Evolutionary conservation across 2,329 filamentous ascomycete species (phyloP).

Genomic region (Xenoacremonium recifei): DNA sequence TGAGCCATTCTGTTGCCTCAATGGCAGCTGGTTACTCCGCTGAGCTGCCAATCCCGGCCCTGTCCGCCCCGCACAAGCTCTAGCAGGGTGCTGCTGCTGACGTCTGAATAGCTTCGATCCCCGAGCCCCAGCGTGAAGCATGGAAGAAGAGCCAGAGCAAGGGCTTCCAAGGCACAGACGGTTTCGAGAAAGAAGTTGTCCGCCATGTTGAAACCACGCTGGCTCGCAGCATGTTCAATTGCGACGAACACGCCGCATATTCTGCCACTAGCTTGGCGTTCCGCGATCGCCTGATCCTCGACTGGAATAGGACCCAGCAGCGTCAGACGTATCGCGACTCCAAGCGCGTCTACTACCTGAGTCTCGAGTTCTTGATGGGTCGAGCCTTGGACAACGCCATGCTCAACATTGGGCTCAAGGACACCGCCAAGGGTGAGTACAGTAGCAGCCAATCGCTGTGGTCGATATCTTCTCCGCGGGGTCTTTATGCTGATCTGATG

Average conservation of each 20-base stretch:
- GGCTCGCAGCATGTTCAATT: slow-evolving; percentile 96
- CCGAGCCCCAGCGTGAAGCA: slow-evolving; percentile 81
- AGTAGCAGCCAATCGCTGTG: background rate
- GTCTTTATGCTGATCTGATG: background rate
- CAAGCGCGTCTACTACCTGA: slow-evolving; percentile 96
- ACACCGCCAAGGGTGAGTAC: slow-evolving; percentile 70
- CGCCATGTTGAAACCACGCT: slow-evolving; percentile 95
- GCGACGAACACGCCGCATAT: slow-evolving; percentile 92
- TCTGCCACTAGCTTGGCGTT: slow-evolving; percentile 88
- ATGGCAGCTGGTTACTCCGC: background rate
- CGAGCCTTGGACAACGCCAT: slow-evolving; percentile 96
- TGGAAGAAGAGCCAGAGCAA: slow-evolving; percentile 65
- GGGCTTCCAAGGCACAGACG: slow-evolving; percentile 75
- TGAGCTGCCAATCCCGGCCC: background rate
- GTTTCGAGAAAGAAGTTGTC: slow-evolving; percentile 84
- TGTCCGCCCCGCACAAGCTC: background rate
- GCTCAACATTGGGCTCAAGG: slow-evolving; percentile 90
- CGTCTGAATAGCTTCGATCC: slow-evolving; percentile 63
- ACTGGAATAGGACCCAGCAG: slow-evolving; percentile 99
- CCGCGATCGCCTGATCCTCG: slow-evolving; percentile 85
- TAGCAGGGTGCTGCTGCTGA: slow-evolving; percentile 7
- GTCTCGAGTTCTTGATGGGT: slow-evolving; percentile 97
- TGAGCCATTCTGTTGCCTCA: background rate
- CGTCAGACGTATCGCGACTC: slow-evolving; percentile 85
- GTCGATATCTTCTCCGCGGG: background rate